Conservation (phyloP, 2,329 filamentous ascomycete genomes). For the Mollisiaceae sp. region DNA sequence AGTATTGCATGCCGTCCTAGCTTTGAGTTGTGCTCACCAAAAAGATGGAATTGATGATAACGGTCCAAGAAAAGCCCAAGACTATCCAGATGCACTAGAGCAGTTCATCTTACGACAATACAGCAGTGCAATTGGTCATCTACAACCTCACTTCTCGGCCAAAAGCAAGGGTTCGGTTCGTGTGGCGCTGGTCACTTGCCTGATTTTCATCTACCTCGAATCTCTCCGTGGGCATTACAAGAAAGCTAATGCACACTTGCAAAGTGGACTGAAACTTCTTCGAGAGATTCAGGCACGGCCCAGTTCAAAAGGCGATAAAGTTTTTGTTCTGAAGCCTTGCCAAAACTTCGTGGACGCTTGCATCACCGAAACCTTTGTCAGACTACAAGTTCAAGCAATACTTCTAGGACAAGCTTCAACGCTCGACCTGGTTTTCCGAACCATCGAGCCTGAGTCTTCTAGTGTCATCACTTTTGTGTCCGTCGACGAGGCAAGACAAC, state of each 20-base stretch:
- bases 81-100: constrained; percentile 21
- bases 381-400: constrained; percentile 40
- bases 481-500: constrained; percentile 32
- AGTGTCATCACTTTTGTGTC: constrained; percentile 31
- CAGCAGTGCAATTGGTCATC: constrained; percentile 52
- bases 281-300: constrained; percentile 12
- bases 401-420: constrained; percentile 37
- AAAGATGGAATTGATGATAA: constrained; percentile 24
- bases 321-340: constrained; percentile 22
- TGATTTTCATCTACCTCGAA: constrained; percentile 35
- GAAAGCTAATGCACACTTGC: constrained; percentile 32
- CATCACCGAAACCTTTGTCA: constrained; percentile 50
- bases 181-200: constrained; percentile 33
- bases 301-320: constrained; percentile 8
- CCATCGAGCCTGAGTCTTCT: background rate
- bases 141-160: constrained; percentile 46
- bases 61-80: constrained; percentile 11
- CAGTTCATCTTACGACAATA: constrained; percentile 54
- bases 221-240: constrained; percentile 29
- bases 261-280: constrained; percentile 33
- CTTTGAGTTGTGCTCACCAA: constrained; percentile 50
- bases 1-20: constrained; percentile 47
- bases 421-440: constrained; percentile 21
- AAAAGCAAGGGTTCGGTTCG: constrained; percentile 29
- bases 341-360: constrained; percentile 47